Evolutionary conservation across 2,329 filamentous ascomycete species (phyloP).

Genomic region (Arthroderma sp.): DNA sequence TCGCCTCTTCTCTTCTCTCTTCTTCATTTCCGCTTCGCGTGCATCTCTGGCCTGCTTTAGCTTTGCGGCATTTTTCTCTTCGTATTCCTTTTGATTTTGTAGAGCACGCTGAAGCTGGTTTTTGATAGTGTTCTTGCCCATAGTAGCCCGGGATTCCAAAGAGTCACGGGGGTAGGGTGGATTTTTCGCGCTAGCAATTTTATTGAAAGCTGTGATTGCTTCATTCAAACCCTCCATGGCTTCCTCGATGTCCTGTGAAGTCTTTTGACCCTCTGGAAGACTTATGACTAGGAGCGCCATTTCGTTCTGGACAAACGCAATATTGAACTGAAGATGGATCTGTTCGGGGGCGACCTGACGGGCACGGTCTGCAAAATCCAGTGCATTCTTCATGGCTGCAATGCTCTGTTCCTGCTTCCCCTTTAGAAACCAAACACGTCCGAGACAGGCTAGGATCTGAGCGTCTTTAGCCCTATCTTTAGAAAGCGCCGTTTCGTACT

Average conservation of each 20-base stretch:
- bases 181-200: conserved; percentile 46
- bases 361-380: conserved; percentile 53
- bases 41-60: conserved; percentile 65
- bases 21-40: conserved; percentile 65
- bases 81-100: conserved; percentile 76
- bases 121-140: conserved; percentile 89
- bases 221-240: conserved; percentile 70
- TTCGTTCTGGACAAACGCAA: conserved; percentile 94
- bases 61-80: conserved; percentile 82
- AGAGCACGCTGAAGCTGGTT: conserved; percentile 80
- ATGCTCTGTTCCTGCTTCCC: conserved; percentile 56
- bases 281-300: conserved; percentile 68
- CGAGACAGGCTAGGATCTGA: conserved; percentile 70
- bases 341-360: conserved; percentile 68
- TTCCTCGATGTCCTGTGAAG: conserved; percentile 64
- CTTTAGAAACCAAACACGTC: conserved; percentile 73
- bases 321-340: conserved; percentile 89
- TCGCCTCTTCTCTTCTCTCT: conserved; percentile 62
- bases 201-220: conserved; percentile 59
- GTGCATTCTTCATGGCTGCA: conserved; percentile 48
- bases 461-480: conserved; percentile 69
- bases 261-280: conserved; percentile 62
- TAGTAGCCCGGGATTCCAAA: conserved; percentile 88
- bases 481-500: conserved; percentile 73
- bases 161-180: conserved; percentile 83